Base-by-base conservation (phyloP, 495 filamentous ascomycete genomes). In the Penicillium macrosclerotiorum region DNA sequence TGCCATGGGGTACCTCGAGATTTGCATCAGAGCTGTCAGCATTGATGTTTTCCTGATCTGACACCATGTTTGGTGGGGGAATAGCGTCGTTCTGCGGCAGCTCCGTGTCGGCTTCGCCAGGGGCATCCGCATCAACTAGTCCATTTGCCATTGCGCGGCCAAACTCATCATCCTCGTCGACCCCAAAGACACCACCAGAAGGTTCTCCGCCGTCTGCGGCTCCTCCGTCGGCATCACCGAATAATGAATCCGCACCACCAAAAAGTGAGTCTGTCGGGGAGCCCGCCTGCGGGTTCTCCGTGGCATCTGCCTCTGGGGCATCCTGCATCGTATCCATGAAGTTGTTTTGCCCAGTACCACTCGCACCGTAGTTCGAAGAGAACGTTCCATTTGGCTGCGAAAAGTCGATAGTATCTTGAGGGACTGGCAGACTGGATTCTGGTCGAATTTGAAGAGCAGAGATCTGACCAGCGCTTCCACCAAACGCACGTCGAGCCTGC, bases 121-220 rank as follows among this genome's bases (percentile, higher is more conserved):
- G 62, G 3, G 66, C 59, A 46, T 68, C 68, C 14, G 71, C 62
- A 44, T 60, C 57, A 0, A 47, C 71, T 13, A 67, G 57, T 22
- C 75, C 77, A 49, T 85, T 85, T 30, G 82, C 82, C 62, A 97
- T 85, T 4, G 86, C 86, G 40, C 83, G 72, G 12, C 85, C 84
- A 57, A 96, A 93, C 44, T 91, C 89, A 60, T 94, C 86, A 52
- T 95, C 89, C 34, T 93, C 89, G 33, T 92, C 87, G 16, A 80
- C 81, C 0, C 76, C 82, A 55, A 86, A 88, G 5, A 76, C 75
- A 32, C 79, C 79, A 3, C 74, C 82, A 1, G 73, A 76, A 30
- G 72, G 64, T 23, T 71, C 73, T 17, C 74, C 77, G 38, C 79
- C 80, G 26, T 79, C 82, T 30, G 77, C 81, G 42, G 68, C 71